These are phyloP conservation scores for Psophocarpus tetragonolobus DNA, from an alignment of 306 rosid species.

Conservation along the genomic window DNA sequence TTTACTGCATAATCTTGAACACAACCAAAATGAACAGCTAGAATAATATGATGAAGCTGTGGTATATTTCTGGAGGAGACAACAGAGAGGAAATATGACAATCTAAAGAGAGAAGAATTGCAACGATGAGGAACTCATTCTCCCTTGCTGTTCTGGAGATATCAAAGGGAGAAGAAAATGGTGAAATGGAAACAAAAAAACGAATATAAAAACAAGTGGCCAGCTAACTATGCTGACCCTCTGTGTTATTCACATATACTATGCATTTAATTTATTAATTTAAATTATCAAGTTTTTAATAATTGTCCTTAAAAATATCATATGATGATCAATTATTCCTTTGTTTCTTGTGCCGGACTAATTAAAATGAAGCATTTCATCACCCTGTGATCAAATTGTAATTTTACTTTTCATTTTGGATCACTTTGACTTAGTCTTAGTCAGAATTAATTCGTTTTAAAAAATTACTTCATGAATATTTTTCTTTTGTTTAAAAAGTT, in stretches of 20 bases:
- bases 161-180: constrained; percentile 42
- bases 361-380: constrained; percentile 1
- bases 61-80: not conserved
- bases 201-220: constrained; percentile 67
- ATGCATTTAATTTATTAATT: constrained; percentile 30
- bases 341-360: constrained; percentile 22
- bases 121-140: constrained; percentile 38
- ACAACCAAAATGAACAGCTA: not conserved
- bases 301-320: constrained; percentile 44
- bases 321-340: constrained; percentile 40
- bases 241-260: constrained; percentile 54
- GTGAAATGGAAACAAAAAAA: not conserved
- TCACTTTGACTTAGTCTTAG: not conserved
- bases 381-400: not conserved
- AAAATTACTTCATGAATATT: too few relatives aligned
- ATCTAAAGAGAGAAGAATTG: constrained; percentile 28
- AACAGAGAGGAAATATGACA: constrained; percentile 26
- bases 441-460: not conserved
- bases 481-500: not conserved
- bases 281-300: constrained; percentile 29
- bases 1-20: not conserved
- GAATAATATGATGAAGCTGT: constrained; percentile 30
- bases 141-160: constrained; percentile 44
- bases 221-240: constrained; percentile 67
- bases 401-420: not conserved